Base-by-base conservation (phyloP, 169 alveolate species). In the Miamiensis avidus region DNA sequence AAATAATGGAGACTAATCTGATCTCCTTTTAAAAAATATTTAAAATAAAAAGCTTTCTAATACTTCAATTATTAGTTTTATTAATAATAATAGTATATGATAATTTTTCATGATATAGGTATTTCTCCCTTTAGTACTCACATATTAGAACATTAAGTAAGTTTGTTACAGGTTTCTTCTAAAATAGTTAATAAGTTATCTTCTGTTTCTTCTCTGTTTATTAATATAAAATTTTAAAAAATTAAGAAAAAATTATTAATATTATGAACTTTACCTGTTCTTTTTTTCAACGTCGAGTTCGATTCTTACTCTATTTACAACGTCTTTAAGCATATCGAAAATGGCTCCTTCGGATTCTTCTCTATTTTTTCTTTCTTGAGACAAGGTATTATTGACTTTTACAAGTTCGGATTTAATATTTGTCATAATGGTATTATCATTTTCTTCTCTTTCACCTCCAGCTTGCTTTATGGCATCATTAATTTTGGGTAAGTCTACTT, bases 211-310 rank as follows among this genome's bases (percentile, higher is more conserved):
- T 92, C 95, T 85, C 95, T 89, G 4, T n/a, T 75, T 32, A 20
- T 65, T 15, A 29, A 73, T 73, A 73, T 15, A 73, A 15, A n/a
- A 15, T 15, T 15, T n/a, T 73, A 15, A n/a, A 15, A n/a, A 15
- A 15, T 73, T n/a, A n/a, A 30, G 25, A 77, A 77, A 31, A 31
- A 25, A 34, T 11, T 49, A 11, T 11, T 11, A 49, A 49, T 49
- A 11, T 49, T 15, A 32, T 27, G 15, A 79, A 25, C 0, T 27
- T 34, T 49, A 79, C 90, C 90, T 86, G 30, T 86, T 79, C 81
- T 86, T 92, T 88, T 92, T 92, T 89, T 92, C 95, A 85, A 89
- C 82, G 78, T 92, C 94, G 73, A 92, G 83, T 88, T 92, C 95
- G 30, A 85, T 86, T 82, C 86, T 92, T 82, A 92, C 91, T 87